These are phyloP conservation scores for Trypanosoma grayi DNA, from an alignment of 208 protist species.

Conservation along the genomic window DNA sequence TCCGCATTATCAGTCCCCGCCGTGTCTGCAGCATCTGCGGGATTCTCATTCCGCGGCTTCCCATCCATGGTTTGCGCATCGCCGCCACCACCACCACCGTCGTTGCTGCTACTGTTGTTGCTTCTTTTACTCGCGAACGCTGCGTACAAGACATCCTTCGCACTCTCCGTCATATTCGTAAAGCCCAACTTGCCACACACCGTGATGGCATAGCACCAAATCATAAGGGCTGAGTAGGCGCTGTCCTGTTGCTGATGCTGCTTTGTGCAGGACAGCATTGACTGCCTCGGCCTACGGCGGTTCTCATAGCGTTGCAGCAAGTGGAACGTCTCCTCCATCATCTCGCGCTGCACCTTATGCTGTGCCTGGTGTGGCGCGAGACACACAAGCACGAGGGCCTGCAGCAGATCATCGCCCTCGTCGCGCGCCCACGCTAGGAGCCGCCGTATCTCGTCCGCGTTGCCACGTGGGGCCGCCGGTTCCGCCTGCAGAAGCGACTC, in stretches of 20 bases:
- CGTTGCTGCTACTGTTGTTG: not conserved
- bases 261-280: conserved; percentile 19
- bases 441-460: conserved; percentile 54
- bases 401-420: conserved; percentile 32
- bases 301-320: conserved; percentile 23
- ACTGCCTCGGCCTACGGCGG: conserved; percentile 16
- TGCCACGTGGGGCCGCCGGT: conserved; percentile 40
- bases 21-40: not conserved
- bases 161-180: conserved; percentile 28
- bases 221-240: conserved; percentile 43
- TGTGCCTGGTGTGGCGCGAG: conserved; percentile 42
- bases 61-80: no score
- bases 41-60: not conserved
- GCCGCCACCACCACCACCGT: not conserved
- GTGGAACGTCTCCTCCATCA: conserved; percentile 46
- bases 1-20: not conserved
- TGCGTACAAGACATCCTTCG: conserved; percentile 32
- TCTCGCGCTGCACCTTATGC: conserved; percentile 30
- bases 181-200: conserved; percentile 39
- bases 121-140: conserved; percentile 10
- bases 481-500: conserved; percentile 44
- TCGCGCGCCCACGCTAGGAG: conserved; percentile 44
- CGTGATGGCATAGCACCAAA: conserved; percentile 60
- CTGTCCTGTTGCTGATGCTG: conserved; percentile 9
- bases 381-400: conserved; percentile 53